Evolutionary conservation across 176 grass and related monocot species (phyloP).

Genomic region (Poa annua): DNA sequence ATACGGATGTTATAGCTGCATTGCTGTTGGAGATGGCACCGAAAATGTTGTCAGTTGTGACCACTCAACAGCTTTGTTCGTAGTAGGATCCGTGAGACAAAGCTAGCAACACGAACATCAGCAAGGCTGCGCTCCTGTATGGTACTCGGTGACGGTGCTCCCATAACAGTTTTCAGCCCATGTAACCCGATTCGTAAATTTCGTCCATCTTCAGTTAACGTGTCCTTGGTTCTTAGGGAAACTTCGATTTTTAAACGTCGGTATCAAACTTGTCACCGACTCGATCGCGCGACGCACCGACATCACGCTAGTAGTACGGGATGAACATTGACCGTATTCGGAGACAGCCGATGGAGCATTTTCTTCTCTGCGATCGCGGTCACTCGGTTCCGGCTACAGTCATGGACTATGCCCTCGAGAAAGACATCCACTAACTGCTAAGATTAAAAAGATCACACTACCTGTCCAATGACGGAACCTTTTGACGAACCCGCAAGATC

Average conservation of each 20-base stretch:
- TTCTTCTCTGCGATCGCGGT: neutral
- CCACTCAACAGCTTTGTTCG: conserved; percentile 33
- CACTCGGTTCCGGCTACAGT: neutral
- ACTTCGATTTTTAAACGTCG: too few relatives aligned
- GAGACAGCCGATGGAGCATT: neutral
- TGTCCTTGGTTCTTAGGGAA: too few relatives aligned
- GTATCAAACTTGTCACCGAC: neutral
- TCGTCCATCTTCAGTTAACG: neutral
- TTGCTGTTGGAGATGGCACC: conserved; percentile 41
- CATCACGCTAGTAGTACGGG: neutral
- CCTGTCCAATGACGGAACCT: neutral
- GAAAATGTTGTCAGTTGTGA: neutral
- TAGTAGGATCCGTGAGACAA: neutral
- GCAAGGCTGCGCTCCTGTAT: neutral
- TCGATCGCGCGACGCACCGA: neutral
- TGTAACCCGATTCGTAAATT: neutral
- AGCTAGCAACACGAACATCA: neutral
- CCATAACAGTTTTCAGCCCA: too few relatives aligned
- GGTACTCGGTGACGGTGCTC: too few relatives aligned
- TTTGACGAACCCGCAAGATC: neutral
- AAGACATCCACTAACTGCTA: neutral
- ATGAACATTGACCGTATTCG: neutral
- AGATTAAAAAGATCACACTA: neutral
- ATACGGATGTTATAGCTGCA: conserved; percentile 17
- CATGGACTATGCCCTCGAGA: neutral